phyloP scores from a whole-genome alignment of 2,329 filamentous ascomycete genomes.

The Epichloe bromicola region DNA sequence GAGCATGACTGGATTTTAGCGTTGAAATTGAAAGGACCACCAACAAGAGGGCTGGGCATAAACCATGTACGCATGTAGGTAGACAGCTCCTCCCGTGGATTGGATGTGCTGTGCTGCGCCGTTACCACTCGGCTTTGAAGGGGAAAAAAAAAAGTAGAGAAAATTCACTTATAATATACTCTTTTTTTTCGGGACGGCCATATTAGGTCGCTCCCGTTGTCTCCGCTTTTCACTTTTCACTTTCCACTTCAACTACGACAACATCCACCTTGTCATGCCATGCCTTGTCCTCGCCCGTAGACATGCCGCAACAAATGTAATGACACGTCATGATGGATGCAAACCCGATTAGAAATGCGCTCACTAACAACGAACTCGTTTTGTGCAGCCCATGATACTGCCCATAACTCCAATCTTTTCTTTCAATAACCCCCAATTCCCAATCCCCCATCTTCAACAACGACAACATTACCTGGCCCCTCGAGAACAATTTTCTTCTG shows the following conservation, averaged over 20 bases:
- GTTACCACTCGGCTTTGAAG: not conserved
- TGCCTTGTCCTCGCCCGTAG: not conserved
- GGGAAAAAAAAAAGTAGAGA: rapidly evolving
- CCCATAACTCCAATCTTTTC: slow-evolving; percentile 1
- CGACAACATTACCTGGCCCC: too few relatives aligned
- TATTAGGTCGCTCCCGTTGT: not conserved
- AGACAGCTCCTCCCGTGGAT: too few relatives aligned
- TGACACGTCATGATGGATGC: not conserved
- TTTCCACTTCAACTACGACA: not conserved
- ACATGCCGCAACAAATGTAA: not conserved
- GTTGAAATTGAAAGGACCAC: not conserved
- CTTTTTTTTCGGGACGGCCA: not conserved
- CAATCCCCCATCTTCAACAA: not conserved
- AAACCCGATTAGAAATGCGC: not conserved
- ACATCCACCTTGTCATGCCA: not conserved
- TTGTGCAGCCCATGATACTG: slow-evolving; percentile 1
- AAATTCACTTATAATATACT: not conserved
- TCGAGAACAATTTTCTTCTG: not conserved
- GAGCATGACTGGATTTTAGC: not conserved
- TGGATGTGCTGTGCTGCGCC: not conserved
- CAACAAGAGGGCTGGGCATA: too few relatives aligned
- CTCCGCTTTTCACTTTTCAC: not conserved
- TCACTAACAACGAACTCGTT: not conserved
- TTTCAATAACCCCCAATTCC: not conserved
- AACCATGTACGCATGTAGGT: too few relatives aligned